These are phyloP conservation scores for Coniferiporia weirii DNA, from an alignment of 1,284 basidiomycete genomes.

Conservation along the genomic window DNA sequence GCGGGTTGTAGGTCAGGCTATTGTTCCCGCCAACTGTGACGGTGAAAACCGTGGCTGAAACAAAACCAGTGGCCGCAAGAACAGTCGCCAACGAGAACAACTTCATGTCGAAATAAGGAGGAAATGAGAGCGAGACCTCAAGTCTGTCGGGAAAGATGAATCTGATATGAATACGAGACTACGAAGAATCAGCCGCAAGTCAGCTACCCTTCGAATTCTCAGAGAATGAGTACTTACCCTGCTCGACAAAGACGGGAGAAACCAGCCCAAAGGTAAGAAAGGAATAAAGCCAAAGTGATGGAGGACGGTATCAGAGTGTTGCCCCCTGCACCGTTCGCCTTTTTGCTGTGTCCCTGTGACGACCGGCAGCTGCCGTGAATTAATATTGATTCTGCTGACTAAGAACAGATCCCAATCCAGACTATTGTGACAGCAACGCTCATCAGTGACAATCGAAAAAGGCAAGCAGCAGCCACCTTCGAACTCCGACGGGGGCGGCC, in stretches of 20 bases:
- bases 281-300: slow-evolving; percentile 7
- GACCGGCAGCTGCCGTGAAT: not conserved
- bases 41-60: slow-evolving; percentile 32
- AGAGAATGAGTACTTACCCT: slow-evolving; percentile 3
- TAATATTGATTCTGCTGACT: too few relatives aligned
- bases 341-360: slow-evolving; percentile 2
- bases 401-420: too few relatives aligned
- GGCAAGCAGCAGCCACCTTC: not conserved
- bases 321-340: not conserved
- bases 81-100: slow-evolving; percentile 41
- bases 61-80: slow-evolving; percentile 35
- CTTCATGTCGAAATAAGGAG: slow-evolving; percentile 39
- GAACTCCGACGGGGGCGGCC: not conserved
- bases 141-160: too few relatives aligned
- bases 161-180: slow-evolving; percentile 11
- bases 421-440: not conserved
- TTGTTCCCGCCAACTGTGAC: slow-evolving; percentile 45
- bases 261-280: not conserved
- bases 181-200: not conserved
- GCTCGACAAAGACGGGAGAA: slow-evolving; percentile 11
- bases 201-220: not conserved
- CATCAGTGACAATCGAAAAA: not conserved
- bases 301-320: slow-evolving; percentile 3
- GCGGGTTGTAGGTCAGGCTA: slow-evolving; percentile 40
- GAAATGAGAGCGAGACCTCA: too few relatives aligned